Conservation (phyloP, 2,329 filamentous ascomycete genomes). For the Magnaporthiopsis incrustans region DNA sequence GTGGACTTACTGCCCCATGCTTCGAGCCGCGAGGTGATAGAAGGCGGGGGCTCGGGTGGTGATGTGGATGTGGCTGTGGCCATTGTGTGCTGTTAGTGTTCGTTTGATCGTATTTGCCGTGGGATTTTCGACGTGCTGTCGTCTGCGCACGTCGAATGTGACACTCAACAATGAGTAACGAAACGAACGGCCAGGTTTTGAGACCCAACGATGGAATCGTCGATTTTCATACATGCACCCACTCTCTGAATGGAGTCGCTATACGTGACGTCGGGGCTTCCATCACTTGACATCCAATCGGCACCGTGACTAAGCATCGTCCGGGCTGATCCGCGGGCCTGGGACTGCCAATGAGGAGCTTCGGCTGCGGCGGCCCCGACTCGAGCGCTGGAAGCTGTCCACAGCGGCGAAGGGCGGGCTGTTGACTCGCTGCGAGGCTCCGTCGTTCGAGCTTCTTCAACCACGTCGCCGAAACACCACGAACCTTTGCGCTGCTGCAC, state of each 20-base stretch:
- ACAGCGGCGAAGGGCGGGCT: not conserved
- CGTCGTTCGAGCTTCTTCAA: not conserved
- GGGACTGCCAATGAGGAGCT: not conserved
- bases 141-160: not conserved
- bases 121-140: not conserved
- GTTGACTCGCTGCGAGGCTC: not conserved
- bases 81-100: not conserved
- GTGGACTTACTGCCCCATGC: conserved; percentile 18
- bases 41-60: not conserved
- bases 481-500: not conserved
- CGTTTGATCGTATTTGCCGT: too few species aligned
- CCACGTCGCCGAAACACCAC: not conserved
- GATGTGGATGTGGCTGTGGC: not conserved
- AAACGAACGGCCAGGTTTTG: not conserved
- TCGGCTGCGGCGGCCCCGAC: not conserved
- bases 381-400: not conserved
- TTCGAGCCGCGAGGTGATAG: conserved; percentile 11
- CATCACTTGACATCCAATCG: not conserved
- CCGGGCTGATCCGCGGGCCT: not conserved
- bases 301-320: conserved; percentile 2
- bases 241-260: not conserved
- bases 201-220: not conserved
- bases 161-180: not conserved
- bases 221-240: not conserved
- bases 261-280: conserved; percentile 3